Evolutionary conservation across 371 early-diverging fungal genomes (phyloP).

Genomic region (Neoconidiobolus thromboides): DNA sequence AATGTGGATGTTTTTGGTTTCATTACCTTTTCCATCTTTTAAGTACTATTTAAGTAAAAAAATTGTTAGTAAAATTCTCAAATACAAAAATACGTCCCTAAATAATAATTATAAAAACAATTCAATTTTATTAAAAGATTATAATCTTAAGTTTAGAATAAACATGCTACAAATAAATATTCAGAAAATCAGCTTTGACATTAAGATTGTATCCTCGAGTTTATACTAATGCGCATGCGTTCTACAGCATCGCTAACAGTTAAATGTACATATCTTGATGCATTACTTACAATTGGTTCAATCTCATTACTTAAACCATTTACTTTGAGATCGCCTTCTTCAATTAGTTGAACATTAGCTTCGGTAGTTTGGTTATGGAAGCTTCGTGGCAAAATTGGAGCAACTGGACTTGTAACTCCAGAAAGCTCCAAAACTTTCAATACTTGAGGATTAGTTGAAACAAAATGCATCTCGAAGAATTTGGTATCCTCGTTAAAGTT

Average conservation of each 20-base stretch:
- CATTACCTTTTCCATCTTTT: too few relatives aligned
- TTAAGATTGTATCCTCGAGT: too few relatives aligned
- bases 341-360: not conserved
- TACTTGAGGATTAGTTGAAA: conserved; percentile 13
- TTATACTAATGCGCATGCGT: not conserved
- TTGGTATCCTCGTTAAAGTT: conserved; percentile 1
- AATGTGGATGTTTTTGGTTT: too few relatives aligned
- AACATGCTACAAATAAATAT: too few relatives aligned
- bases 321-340: conserved; percentile 3
- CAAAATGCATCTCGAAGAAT: conserved; percentile 17
- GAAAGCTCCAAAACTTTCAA: conserved; percentile 16
- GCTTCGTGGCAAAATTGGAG: conserved; percentile 11
- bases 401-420: conserved; percentile 18
- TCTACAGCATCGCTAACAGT: conserved; percentile 4
- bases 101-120: too few relatives aligned
- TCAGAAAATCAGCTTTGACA: too few relatives aligned
- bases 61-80: too few relatives aligned
- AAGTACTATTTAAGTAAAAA: too few relatives aligned
- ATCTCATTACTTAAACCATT: not conserved
- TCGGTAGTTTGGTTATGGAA: conserved; percentile 3
- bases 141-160: too few relatives aligned
- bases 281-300: not conserved
- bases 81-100: too few relatives aligned
- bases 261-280: conserved; percentile 2
- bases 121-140: too few relatives aligned